Evolutionary conservation across 2,329 filamentous ascomycete species (phyloP), one percentile per base, ranked within the genome.

Genomic region (Ceratocystiopsis sp.): DNA sequence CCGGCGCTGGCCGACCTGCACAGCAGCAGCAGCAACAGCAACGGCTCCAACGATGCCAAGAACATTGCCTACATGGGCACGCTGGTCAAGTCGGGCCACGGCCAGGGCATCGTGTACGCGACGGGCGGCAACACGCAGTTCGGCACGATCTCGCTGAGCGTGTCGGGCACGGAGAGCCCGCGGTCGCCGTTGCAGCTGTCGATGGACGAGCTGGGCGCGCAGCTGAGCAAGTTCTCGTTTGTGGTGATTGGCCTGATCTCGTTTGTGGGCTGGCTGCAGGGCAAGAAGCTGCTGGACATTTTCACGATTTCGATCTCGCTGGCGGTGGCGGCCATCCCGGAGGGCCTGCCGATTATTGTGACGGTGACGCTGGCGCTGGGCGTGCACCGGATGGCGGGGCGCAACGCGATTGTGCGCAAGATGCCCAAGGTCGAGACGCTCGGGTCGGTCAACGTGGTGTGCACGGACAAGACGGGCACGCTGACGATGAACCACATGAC

Each of bases 21-120:
- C 37, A 12, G 15, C 35, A 29, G 5, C 6, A 9, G 7, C 25
- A 8, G 10, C 7, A 8, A 14, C 35, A 29, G 5, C 6, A 9
- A 2, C 25, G 2, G 10, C 7, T 4, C 82, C 41, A 83, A 82
- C 48, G 80, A 82, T 43, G 75, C 80, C 52, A 83, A 81, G 53
- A 96, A 98, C 54, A 87, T 98, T 57, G 91, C 87, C 2, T 96
- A 95, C 59, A 96, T 98, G 87, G 91, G 91, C 25, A 98, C 91
- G 3, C 62, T 98, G 50, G 86, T 98, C 33, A 84, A 89, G 51
- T 95, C 89, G 34, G 91, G 91, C 12, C 81, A 98, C 55, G 91
- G 91, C 0, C 87, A 94, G 59, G 91, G 91, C 37, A 80, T 98
- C 51, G 91, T 98, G n/a, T 93, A 95, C 58, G 86, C 87, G 10